These are phyloP conservation scores for Aureobasidium pullulans DNA, from an alignment of 2,329 filamentous ascomycete genomes.

Conservation along the genomic window DNA sequence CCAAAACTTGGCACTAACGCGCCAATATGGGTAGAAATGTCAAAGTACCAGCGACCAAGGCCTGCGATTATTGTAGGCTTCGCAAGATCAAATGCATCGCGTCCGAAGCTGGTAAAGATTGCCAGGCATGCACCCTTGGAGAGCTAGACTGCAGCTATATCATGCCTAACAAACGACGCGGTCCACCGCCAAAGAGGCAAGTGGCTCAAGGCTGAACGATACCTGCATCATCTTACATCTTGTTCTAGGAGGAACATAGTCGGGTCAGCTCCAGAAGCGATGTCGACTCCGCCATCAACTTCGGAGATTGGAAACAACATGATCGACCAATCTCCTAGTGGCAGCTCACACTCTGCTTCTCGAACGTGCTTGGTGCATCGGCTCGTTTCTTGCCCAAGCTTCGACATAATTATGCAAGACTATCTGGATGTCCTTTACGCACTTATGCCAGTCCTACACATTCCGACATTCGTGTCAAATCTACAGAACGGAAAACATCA, in stretches of 20 bases:
- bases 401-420: background rate
- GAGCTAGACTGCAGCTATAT: background rate
- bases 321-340: background rate
- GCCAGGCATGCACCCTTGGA: background rate
- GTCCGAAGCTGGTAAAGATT: background rate
- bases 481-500: background rate
- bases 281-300: background rate
- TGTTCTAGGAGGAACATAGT: background rate
- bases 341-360: background rate
- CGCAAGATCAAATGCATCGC: background rate
- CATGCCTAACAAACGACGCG: background rate
- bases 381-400: background rate
- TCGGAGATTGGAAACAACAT: background rate
- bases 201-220: background rate
- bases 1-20: background rate
- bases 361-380: background rate
- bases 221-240: background rate
- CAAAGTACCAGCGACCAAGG: background rate
- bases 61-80: background rate
- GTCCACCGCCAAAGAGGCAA: background rate
- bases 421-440: background rate
- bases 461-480: background rate
- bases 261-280: background rate
- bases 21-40: background rate
- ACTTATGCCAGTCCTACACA: background rate